These are phyloP conservation scores for Asterophora parasitica DNA, from an alignment of 768 basidiomycete species.

Conservation along the genomic window DNA sequence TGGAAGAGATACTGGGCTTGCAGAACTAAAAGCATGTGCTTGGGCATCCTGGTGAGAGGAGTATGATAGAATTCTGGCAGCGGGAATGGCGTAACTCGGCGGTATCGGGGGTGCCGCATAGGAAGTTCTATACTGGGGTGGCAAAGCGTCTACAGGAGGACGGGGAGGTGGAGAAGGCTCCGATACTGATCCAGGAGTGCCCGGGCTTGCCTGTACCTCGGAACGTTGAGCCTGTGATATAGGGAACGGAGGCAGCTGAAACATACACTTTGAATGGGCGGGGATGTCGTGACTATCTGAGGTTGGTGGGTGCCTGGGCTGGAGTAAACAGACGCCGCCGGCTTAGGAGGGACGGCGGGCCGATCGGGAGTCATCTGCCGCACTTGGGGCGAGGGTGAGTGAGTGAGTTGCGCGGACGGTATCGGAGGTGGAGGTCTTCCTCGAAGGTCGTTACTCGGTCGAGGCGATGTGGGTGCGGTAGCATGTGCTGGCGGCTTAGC, in stretches of 20 bases:
- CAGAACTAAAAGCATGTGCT: neutral
- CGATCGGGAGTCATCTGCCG: constrained; percentile 17
- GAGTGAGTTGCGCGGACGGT: constrained; percentile 16
- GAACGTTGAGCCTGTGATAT: constrained; percentile 3
- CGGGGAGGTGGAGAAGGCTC: constrained; percentile 9
- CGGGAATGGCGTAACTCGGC: constrained; percentile 4
- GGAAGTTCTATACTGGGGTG: constrained; percentile 12
- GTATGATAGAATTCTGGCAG: neutral
- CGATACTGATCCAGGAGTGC: neutral
- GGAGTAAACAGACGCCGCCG: constrained; percentile 15
- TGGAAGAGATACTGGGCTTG: constrained; percentile 13
- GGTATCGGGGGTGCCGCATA: constrained; percentile 8
- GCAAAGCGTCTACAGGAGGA: constrained; percentile 6
- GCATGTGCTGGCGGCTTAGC: constrained; percentile 57
- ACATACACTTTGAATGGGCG: constrained; percentile 10
- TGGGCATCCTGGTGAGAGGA: neutral
- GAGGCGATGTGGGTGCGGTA: constrained; percentile 13
- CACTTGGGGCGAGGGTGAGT: constrained; percentile 16
- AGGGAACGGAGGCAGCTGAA: neutral
- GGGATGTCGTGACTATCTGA: constrained; percentile 5
- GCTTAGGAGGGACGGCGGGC: constrained; percentile 32
- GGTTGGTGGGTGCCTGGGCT: neutral
- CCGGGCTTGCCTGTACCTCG: neutral
- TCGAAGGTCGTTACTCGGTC: constrained; percentile 13
- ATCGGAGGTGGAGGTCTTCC: constrained; percentile 34